Evolutionary conservation across 208 protist species (phyloP).

Genomic region (Trypanosoma melophagium): DNA sequence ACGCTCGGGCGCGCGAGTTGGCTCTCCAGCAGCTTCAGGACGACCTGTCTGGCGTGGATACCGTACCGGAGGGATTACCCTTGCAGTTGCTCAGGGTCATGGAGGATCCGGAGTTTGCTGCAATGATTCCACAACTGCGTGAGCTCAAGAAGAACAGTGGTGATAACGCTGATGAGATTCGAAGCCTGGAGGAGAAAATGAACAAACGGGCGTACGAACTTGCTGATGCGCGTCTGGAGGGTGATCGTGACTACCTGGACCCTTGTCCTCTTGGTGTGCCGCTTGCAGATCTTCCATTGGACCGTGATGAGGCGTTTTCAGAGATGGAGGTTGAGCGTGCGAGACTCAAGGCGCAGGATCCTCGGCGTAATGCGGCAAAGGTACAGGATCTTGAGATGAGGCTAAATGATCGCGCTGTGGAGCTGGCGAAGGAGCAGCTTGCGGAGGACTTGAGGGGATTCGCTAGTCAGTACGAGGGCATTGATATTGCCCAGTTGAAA

Average conservation of each 20-base stretch:
- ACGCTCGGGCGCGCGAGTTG: conserved; percentile 66
- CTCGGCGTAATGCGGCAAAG: conserved; percentile 29
- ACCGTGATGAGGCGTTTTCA: conserved; percentile 47
- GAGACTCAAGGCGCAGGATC: conserved; percentile 52
- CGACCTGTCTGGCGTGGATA: conserved; percentile 54
- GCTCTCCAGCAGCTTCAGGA: conserved; percentile 46
- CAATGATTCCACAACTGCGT: conserved; percentile 65
- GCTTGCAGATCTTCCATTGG: conserved; percentile 38
- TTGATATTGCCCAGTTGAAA: conserved; percentile 36
- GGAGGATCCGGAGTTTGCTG: conserved; percentile 56
- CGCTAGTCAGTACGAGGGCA: conserved; percentile 46
- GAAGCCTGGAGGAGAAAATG: conserved; percentile 63
- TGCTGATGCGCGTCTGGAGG: conserved; percentile 55
- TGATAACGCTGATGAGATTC: conserved; percentile 16
- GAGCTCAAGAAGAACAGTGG: conserved; percentile 60
- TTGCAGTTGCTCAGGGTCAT: conserved; percentile 54
- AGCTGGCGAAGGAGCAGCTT: conserved; percentile 55
- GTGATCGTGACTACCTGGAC: conserved; percentile 66
- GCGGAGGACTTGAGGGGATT: conserved; percentile 44
- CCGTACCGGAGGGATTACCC: conserved; percentile 53
- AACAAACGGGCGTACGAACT: conserved; percentile 77
- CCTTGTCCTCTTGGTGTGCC: conserved; percentile 39
- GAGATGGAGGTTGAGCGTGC: conserved; percentile 50
- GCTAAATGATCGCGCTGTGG: conserved; percentile 61
- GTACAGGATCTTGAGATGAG: conserved; percentile 43